Conservation (phyloP, 192 early-diverging fungal genomes). For the Entrophospora sp. region DNA sequence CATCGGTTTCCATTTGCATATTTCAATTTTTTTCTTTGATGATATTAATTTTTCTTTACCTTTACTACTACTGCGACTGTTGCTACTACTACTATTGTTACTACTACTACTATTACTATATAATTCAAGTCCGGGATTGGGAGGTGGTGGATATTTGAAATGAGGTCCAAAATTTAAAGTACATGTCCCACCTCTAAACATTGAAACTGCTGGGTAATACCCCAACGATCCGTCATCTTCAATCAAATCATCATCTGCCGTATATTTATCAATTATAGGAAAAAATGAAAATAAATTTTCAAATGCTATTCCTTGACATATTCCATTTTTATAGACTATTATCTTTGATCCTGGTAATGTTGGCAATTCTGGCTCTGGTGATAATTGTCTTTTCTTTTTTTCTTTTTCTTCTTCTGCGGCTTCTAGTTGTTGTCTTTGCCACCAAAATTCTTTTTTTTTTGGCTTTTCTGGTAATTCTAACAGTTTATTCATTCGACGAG, state of each 20-base stretch:
- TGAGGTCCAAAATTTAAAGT: constrained; percentile 57
- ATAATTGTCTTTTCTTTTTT: constrained; percentile 3
- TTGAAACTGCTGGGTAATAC: constrained; percentile 56
- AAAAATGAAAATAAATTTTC: constrained; percentile 39
- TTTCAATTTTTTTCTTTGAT: too few species aligned
- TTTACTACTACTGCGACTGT: background rate
- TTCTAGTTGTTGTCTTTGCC: constrained; percentile 2
- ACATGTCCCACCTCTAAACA: constrained; percentile 51
- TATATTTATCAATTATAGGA: constrained; percentile 31
- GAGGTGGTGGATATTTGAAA: constrained; percentile 45
- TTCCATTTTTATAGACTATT: constrained; percentile 55
- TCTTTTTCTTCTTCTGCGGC: constrained; percentile 21
- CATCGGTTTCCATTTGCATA: constrained; percentile 44
- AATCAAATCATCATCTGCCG: constrained; percentile 34
- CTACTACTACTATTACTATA: background rate
- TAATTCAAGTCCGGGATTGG: constrained; percentile 32
- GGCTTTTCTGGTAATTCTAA: constrained; percentile 36
- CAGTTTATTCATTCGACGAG: constrained; percentile 41
- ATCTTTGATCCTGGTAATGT: constrained; percentile 48
- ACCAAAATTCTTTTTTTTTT: constrained; percentile 17
- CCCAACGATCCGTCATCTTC: constrained; percentile 56
- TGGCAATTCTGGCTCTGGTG: constrained; percentile 10
- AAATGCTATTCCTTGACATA: constrained; percentile 48
- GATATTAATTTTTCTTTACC: too few species aligned
- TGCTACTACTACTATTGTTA: background rate